These are phyloP conservation scores for Viola pubescens DNA, from an alignment of 441 rosid species.

Conservation along the genomic window DNA sequence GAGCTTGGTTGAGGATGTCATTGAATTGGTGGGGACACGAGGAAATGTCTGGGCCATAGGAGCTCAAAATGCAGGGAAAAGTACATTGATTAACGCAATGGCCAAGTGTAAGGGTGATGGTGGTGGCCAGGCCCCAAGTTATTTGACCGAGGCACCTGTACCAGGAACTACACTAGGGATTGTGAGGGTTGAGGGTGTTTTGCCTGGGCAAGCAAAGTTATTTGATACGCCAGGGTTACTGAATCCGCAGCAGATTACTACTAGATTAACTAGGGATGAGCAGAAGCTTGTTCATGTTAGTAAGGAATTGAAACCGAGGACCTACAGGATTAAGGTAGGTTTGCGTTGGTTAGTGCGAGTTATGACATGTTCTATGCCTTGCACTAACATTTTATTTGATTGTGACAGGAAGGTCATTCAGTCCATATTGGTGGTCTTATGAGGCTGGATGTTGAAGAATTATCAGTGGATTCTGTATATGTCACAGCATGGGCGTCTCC, in stretches of 20 bases:
- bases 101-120: conserved; percentile 31
- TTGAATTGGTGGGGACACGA: conserved; percentile 61
- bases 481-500: conserved; percentile 93
- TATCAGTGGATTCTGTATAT: conserved; percentile 63
- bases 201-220: conserved; percentile 70
- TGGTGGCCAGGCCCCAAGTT: conserved; percentile 27
- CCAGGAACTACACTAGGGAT: conserved; percentile 90
- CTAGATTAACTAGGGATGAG: conserved; percentile 78
- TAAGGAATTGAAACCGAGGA: conserved; percentile 82
- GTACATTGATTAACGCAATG: conserved; percentile 74
- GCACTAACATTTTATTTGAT: background rate
- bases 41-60: conserved; percentile 92
- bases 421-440: conserved; percentile 80
- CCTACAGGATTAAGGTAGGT: conserved; percentile 82
- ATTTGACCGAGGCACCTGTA: conserved; percentile 81
- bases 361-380: background rate
- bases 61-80: conserved; percentile 84
- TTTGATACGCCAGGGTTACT: conserved; percentile 87
- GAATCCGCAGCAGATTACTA: conserved; percentile 75
- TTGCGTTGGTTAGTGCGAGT: conserved; percentile 2
- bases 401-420: conserved; percentile 61
- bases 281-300: conserved; percentile 71
- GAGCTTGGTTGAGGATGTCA: conserved; percentile 66
- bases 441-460: conserved; percentile 75
- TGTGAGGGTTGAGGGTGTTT: conserved; percentile 69